Evolutionary conservation across 805 yeast species (phyloP).

Genomic region (Alloascoidea africana): DNA sequence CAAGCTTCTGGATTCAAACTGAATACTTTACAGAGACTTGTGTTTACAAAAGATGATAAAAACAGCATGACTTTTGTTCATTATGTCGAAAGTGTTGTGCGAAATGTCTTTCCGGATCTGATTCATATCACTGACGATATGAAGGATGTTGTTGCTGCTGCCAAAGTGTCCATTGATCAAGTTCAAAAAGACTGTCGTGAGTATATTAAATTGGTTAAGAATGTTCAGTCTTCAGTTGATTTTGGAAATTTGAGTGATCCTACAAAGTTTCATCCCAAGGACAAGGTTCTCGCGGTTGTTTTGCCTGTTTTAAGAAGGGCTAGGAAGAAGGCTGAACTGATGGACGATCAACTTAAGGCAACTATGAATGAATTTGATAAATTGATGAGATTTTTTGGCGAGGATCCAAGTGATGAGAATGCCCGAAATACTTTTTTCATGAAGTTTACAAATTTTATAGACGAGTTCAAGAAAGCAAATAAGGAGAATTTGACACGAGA

Average conservation of each 20-base stretch:
- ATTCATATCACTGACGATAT: conserved; percentile 65
- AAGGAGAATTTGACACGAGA: conserved; percentile 67
- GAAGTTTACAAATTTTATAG: conserved; percentile 66
- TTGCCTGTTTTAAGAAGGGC: conserved; percentile 63
- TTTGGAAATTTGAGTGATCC: conserved; percentile 81
- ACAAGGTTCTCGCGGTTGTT: conserved; percentile 47
- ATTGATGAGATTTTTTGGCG: conserved; percentile 82
- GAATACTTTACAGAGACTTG: conserved; percentile 77
- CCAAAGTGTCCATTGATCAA: conserved; percentile 73
- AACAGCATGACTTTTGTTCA: conserved; percentile 84
- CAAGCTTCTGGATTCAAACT: conserved; percentile 90
- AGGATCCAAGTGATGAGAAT: conserved; percentile 56
- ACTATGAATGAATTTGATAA: conserved; percentile 52
- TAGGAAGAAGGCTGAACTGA: conserved; percentile 44
- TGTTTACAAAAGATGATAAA: conserved; percentile 78
- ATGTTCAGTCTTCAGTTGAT: conserved; percentile 58
- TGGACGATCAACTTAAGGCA: conserved; percentile 46
- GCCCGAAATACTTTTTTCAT: conserved; percentile 58
- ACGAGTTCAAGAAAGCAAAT: conserved; percentile 68
- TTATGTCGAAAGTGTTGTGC: conserved; percentile 78
- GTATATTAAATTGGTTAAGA: conserved; percentile 43
- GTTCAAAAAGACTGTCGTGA: conserved; percentile 57
- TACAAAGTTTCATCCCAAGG: conserved; percentile 68
- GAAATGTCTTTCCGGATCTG: conserved; percentile 71
- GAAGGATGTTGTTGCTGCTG: conserved; percentile 37